Evolutionary conservation across 1,284 basidiomycete species (phyloP), one percentile per base, ranked within the genome.

Genomic region (Sporisorium exsertum): DNA sequence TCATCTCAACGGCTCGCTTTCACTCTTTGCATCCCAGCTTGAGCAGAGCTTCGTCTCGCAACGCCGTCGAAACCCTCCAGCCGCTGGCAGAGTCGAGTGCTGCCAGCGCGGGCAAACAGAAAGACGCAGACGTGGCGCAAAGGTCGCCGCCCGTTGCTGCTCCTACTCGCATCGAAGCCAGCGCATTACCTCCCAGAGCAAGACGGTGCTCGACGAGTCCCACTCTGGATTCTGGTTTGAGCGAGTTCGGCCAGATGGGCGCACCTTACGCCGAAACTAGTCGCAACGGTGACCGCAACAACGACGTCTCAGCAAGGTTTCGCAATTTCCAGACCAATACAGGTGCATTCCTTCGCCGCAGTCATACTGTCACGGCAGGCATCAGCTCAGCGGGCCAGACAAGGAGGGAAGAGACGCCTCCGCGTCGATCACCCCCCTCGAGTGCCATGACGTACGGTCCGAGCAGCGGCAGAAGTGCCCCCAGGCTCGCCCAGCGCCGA

Each of bases 241-340:
- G 72, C 68, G 72, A 75, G 33, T 75, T 75, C 26, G 72, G 72
- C 13, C 66, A 69, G 43, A 74, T 74, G 72, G 72, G 72, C 4
- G 72, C 72, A 1, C 72, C 72, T 9, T 74, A 52, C 32, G 42
- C 50, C 27, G 70, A 60, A 33, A 52, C 29, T 2, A 37, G 50
- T 35, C 59, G 63, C 46, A 40, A 15, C 45, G 43, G 40, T 22
- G 63, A 58, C 3, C 50, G 63, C 40, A 50, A 54, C 33, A 54
- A 49, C 27, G 54, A 71, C n/a, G 63, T 71, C 29, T 64, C 62
- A 18, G 59, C 69, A 5, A 65, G 47, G 26, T 49, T 72, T n/a
- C 57, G 61, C 61, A 64, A 60, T 33, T 60, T 72, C n/a, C 64
- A 67, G 16, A 58, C 33, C 32, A 66, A 56, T 50, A 73, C 66